Evolutionary conservation across 441 rosid genomes (phyloP).

Genomic region (Euphorbia celastroides): DNA sequence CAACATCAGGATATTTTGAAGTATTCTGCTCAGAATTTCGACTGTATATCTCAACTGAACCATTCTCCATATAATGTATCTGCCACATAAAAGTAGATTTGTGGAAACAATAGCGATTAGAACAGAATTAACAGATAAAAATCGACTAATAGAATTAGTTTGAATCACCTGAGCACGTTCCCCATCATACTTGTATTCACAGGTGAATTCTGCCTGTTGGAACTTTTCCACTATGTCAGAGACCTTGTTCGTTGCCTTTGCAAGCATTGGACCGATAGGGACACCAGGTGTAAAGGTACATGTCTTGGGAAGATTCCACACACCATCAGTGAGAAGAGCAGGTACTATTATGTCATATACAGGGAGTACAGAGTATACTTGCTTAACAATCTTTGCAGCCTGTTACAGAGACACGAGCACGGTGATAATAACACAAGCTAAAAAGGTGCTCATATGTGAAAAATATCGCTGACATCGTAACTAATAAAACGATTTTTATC

Average conservation of each 20-base stretch:
- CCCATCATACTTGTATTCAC: slow-evolving; percentile 95
- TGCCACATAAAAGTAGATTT: slow-evolving; percentile 25
- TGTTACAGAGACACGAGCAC: slow-evolving; percentile 22
- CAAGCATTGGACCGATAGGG: slow-evolving; percentile 96
- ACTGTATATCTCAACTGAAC: slow-evolving; percentile 88
- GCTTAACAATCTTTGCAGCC: slow-evolving; percentile 88
- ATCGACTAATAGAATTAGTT: slow-evolving; percentile 1
- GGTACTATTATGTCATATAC: slow-evolving; percentile 80
- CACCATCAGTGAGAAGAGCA: slow-evolving; percentile 66
- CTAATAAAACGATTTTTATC: neutral
- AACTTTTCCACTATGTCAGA: slow-evolving; percentile 77
- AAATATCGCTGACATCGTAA: neutral
- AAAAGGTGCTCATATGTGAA: neutral
- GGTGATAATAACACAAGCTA: neutral
- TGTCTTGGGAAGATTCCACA: slow-evolving; percentile 77
- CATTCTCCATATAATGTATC: slow-evolving; percentile 88
- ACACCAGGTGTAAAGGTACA: slow-evolving; percentile 75
- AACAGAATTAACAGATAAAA: neutral
- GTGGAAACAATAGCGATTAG: slow-evolving; percentile 6
- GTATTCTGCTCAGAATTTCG: slow-evolving; percentile 90
- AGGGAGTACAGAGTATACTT: slow-evolving; percentile 83
- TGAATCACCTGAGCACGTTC: slow-evolving; percentile 88
- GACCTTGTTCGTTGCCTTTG: slow-evolving; percentile 83
- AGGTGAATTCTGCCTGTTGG: slow-evolving; percentile 66
- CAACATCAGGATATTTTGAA: slow-evolving; percentile 85